Base-by-base conservation (phyloP, 2,329 filamentous ascomycete genomes). In the Teratosphaeria nubilosa region DNA sequence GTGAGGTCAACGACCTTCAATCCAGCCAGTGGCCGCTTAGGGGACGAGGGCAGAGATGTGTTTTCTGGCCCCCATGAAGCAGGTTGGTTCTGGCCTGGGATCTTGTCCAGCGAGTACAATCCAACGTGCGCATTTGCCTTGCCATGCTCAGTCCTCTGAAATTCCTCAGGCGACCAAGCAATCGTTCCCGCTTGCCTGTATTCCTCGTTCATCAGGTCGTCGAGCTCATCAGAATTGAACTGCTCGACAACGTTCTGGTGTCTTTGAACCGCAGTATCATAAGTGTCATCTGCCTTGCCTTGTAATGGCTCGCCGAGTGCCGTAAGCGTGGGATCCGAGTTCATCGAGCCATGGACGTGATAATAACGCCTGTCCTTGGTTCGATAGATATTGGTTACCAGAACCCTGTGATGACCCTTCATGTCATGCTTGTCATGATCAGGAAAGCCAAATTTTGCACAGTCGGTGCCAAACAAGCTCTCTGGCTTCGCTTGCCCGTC, bases 1-100 rank as follows among this genome's bases (percentile, higher is more conserved):
- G 86, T 88, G 31, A 91, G 74, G 68, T 91, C 88, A 5, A 91
- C 78, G 5, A 91, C 86, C 63, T 86, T 86, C 69, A 90, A 78
- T 0, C 87, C 87, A 6, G 67, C 77, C 59, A 75, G 83, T 65
- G 64, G 70, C 51, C 73, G n/a, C 11, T 30, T 52, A 24, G 59
- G 65, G 48, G 34, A 63, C 32, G 62, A 64, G 10, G 64, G 60
- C 34, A 73, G 16, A 65, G 70, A 59, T 67, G 55, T 31, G 16
- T 64, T 55, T 25, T 65, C 63, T 4, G 61, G 64, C 64, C 65
- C 64, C 64, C 65, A 67, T 5, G 60, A 57, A n/a, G 65, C 58
- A 4, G 63, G 60, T 58, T 67, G 66, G 13, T 54, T 51, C 25
- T 57, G 55, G 5, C 58, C 54, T 13, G 37, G 52, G 41, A 50